phyloP scores from a whole-genome alignment of 139 green algal genomes.

The Spirogloea muscicola region DNA sequence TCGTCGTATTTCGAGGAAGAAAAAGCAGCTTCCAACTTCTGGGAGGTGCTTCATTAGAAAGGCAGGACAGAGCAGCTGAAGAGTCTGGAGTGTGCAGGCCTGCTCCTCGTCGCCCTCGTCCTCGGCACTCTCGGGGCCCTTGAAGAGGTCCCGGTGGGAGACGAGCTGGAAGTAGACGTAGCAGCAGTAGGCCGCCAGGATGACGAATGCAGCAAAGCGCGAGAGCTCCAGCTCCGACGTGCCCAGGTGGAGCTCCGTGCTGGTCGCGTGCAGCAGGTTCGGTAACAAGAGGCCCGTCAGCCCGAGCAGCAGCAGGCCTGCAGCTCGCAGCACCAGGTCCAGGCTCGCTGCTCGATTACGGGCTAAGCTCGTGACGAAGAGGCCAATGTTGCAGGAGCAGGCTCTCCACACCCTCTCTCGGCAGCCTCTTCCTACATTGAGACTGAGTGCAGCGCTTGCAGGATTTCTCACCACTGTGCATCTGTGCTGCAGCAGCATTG shows the following conservation, averaged over 20 bases:
- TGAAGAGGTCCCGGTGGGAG: conserved; percentile 42
- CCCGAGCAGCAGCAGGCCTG: conserved; percentile 16
- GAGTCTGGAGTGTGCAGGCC: too few relatives aligned
- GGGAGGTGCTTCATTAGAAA: too few relatives aligned
- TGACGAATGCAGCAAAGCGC: conserved; percentile 63
- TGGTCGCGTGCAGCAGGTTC: conserved; percentile 8
- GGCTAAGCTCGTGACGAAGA: too few relatives aligned
- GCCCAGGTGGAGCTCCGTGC: conserved; percentile 51
- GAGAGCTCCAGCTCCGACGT: conserved; percentile 38
- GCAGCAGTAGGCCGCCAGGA: conserved; percentile 65
- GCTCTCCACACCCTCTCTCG: too few relatives aligned
- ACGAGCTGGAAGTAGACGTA: conserved; percentile 70
- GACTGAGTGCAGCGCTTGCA: too few relatives aligned
- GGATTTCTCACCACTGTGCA: conserved; percentile 25
- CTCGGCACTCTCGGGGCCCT: not conserved
- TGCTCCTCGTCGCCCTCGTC: conserved; percentile 8
- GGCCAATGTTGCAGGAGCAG: too few relatives aligned
- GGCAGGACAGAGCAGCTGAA: too few relatives aligned
- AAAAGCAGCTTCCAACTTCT: not conserved
- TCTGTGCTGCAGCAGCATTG: conserved; percentile 45
- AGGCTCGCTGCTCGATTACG: too few relatives aligned
- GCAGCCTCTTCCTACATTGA: too few relatives aligned
- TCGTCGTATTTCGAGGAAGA: conserved; percentile 2
- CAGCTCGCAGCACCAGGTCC: too few relatives aligned
- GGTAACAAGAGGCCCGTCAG: conserved; percentile 8